These are phyloP conservation scores for Colletotrichum sojae DNA, from an alignment of 2,329 filamentous ascomycete species.

Conservation along the genomic window DNA sequence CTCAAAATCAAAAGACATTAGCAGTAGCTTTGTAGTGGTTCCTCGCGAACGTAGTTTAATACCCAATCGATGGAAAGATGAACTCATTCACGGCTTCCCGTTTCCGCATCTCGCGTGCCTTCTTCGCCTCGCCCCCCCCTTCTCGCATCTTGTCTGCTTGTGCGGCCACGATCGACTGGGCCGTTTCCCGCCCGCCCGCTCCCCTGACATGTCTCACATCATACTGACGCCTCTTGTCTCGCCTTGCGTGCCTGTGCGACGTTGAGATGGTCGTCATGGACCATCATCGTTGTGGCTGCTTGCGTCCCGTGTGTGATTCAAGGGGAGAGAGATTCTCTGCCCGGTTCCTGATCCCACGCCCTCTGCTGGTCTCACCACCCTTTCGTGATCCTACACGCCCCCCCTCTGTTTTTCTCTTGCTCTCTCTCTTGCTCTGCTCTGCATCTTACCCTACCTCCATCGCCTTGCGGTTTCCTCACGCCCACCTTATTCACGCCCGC, in stretches of 20 bases:
- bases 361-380: too few relatives aligned
- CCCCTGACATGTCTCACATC: constrained; percentile 14
- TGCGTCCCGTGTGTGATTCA: constrained; percentile 1
- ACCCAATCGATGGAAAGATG: constrained; percentile 27
- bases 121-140: neutral
- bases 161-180: constrained; percentile 8
- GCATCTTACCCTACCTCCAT: too few relatives aligned
- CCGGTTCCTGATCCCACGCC: too few relatives aligned
- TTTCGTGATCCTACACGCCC: neutral
- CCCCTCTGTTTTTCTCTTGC: too few relatives aligned
- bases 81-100: neutral
- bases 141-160: neutral
- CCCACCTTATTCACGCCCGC: neutral
- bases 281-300: constrained; percentile 17
- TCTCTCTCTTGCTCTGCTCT: too few relatives aligned
- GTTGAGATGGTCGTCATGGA: constrained; percentile 19
- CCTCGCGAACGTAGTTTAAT: constrained; percentile 36
- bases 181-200: neutral
- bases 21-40: constrained; percentile 22
- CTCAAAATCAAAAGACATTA: constrained; percentile 17
- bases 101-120: neutral
- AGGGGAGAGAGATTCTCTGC: neutral
- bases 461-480: too few relatives aligned
- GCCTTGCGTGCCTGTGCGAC: constrained; percentile 18
- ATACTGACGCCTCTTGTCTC: constrained; percentile 12